These are phyloP conservation scores for Salpingoeca rosetta DNA, from an alignment of 78 protist genomes.

Conservation along the genomic window DNA sequence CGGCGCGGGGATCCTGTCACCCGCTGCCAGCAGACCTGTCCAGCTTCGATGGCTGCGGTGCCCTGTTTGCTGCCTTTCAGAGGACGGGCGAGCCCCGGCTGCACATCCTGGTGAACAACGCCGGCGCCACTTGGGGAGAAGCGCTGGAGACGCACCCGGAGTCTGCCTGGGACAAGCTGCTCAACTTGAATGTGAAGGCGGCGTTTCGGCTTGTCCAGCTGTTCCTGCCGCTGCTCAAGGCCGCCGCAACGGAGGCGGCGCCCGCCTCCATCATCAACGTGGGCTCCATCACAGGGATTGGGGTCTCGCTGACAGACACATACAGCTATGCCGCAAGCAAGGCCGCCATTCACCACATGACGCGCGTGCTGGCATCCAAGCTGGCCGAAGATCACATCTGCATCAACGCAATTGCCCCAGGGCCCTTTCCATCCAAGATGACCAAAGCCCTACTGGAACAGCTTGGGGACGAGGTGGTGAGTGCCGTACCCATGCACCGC, in stretches of 20 bases:
- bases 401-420: constrained; percentile 42
- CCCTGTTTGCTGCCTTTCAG: constrained; percentile 8
- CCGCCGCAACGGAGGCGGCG: constrained; percentile 4
- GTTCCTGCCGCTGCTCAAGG: constrained; percentile 25
- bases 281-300: constrained; percentile 43
- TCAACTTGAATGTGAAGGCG: constrained; percentile 46
- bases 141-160: constrained; percentile 42
- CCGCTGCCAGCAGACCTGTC: constrained; percentile 40
- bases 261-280: constrained; percentile 43
- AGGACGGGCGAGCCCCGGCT: constrained; percentile 19
- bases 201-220: constrained; percentile 30
- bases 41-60: neutral
- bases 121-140: constrained; percentile 54
- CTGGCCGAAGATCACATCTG: constrained; percentile 30
- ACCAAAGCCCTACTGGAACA: constrained; percentile 22
- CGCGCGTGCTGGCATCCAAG: constrained; percentile 28
- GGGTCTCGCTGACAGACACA: constrained; percentile 23
- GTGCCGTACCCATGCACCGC: constrained; percentile 14
- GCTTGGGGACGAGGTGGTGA: neutral
- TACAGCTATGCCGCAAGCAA: constrained; percentile 50
- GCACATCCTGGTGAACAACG: constrained; percentile 39
- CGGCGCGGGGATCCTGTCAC: constrained; percentile 41
- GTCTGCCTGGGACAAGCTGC: constrained; percentile 48
- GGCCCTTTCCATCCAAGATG: constrained; percentile 50
- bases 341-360: constrained; percentile 52